Base-by-base conservation (phyloP, 2,329 filamentous ascomycete genomes). In the Fusarium buxicola region DNA sequence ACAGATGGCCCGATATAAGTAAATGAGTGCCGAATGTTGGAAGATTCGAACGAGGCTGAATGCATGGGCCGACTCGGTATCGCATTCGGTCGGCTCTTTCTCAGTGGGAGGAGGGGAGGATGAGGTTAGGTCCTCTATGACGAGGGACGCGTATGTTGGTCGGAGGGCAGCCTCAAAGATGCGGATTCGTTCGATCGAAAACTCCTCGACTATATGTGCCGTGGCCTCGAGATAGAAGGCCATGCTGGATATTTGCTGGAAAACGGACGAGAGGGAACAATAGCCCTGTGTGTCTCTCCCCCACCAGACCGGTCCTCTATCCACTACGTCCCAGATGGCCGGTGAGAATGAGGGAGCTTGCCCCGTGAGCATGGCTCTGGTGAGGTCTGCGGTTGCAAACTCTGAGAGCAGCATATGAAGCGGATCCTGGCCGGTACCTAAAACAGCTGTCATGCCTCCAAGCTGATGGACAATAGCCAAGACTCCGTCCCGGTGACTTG, bases 361-460 rank as follows among this genome's bases (percentile, higher is more conserved):
- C 0, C 77, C 77, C 15, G 75, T 77, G 1, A 81, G 68, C 51
- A 81, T 61, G 2, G 78, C 72, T 9, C 77, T 75, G 1, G 78
- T 80, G 9, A 81, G 69, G 52, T 81, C 79, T 50, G 77, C 76
- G 0, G 79, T 79, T 3, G 74, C 74, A 40, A 81, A 81, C 43
- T 80, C 78, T 0, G 79, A 80, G 7, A 81, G 53, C 40, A 81
- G 76, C 63, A 81, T 69, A 10, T 77, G 72, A 4, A 75, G 58
- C 2, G 74, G 66, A 16, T 74, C 72, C 4, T 70, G 71, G 1
- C 71, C 66, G 4, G 55, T 66, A 2, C 38, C 55, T 3, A 75
- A 18, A 1, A 73, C 71, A 0, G 54, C 11, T 0, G 66, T 58
- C 45, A 75, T 66, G 10, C 73, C 74, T 0, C 74, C 74, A 1